Percentiles rank a stretch among this genome's conserved stretches.
phyloP scores from a whole-genome alignment of 1,139 yeast species.

The Saccharomyces uvarum region DNA sequence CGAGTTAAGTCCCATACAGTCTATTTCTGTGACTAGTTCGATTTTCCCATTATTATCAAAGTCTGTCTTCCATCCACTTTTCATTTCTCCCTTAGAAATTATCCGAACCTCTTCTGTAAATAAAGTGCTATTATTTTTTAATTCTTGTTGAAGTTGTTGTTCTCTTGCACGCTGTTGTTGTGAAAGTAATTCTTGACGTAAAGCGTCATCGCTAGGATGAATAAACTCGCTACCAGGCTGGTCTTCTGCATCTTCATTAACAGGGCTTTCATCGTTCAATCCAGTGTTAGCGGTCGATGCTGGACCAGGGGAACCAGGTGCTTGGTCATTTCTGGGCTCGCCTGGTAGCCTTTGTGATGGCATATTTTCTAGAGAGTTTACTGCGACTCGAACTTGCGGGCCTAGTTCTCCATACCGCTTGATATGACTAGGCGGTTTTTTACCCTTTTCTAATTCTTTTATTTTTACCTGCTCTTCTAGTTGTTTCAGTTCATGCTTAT shows the following conservation, averaged over 20 bases:
- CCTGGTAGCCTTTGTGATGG: conserved; percentile 11
- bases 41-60: conserved; percentile 67
- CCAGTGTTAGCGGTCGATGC: neutral
- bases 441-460: conserved; percentile 25
- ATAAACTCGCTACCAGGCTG: conserved; percentile 22
- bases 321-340: conserved; percentile 3
- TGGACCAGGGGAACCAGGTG: neutral
- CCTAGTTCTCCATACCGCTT: conserved; percentile 36
- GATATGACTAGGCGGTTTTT: conserved; percentile 24
- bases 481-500: conserved; percentile 41
- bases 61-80: conserved; percentile 92
- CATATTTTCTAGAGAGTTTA: conserved; percentile 22
- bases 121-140: conserved; percentile 36
- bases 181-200: conserved; percentile 30
- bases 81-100: conserved; percentile 70
- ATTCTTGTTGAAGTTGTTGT: conserved; percentile 27
- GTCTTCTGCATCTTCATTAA: conserved; percentile 16
- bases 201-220: conserved; percentile 38
- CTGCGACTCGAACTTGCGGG: conserved; percentile 32
- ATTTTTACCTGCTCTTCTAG: conserved; percentile 40
- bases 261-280: neutral
- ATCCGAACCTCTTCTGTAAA: conserved; percentile 67
- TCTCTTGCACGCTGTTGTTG: conserved; percentile 32
- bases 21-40: conserved; percentile 66
- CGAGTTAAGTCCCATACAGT: conserved; percentile 49